These are phyloP conservation scores for Paecilomyces fulvus DNA, from an alignment of 2,329 filamentous ascomycete species.

Conservation along the genomic window DNA sequence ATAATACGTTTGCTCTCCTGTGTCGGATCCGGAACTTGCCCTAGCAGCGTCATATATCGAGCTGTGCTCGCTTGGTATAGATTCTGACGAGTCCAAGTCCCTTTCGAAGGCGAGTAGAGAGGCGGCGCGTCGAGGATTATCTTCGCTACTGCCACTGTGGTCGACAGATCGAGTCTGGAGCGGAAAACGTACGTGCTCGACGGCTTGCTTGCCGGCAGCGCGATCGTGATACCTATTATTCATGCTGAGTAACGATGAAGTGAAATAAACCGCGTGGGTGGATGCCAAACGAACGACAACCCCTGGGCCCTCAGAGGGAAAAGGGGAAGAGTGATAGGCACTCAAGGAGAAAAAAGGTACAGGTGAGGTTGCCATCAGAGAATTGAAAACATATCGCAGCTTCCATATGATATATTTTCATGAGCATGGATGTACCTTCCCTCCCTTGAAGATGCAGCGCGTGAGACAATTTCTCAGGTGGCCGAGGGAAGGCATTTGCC, in stretches of 20 bases:
- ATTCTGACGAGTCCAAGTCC: constrained; percentile 21
- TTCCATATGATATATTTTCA: neutral
- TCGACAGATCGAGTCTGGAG: neutral
- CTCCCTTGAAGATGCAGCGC: neutral
- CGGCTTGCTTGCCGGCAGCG: neutral
- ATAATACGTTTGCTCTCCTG: constrained; percentile 5
- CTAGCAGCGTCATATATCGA: constrained; percentile 31
- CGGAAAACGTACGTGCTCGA: constrained; percentile 2
- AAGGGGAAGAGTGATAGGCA: constrained; percentile 1
- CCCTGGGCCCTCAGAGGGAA: neutral
- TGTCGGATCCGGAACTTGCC: constrained; percentile 20
- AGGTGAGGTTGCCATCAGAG: neutral
- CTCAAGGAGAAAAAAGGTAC: neutral
- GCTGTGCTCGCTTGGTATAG: constrained; percentile 25
- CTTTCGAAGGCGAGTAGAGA: constrained; percentile 11
- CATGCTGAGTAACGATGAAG: neutral
- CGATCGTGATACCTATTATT: neutral
- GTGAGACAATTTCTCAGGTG: neutral
- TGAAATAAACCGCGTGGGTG: neutral
- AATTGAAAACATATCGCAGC: neutral
- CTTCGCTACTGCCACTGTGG: neutral
- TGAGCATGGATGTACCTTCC: neutral
- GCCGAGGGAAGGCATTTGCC: neutral
- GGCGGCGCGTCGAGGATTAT: constrained; percentile 8
- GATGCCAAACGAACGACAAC: neutral